Conservation (phyloP, 2,329 filamentous ascomycete genomes). For the Monosporascus sp. region DNA sequence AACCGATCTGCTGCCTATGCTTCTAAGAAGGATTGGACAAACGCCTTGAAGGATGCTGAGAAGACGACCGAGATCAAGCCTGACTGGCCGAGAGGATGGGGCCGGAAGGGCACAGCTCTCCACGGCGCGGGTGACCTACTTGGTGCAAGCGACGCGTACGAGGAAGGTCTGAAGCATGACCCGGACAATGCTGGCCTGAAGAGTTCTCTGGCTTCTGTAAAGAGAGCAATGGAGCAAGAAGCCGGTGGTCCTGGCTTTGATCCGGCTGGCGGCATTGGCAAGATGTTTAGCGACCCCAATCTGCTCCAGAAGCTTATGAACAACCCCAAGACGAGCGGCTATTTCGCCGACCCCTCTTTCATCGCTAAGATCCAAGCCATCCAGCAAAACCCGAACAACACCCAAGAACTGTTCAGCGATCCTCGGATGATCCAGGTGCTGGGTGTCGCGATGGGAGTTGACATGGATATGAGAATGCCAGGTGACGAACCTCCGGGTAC, state of each 20-base stretch:
- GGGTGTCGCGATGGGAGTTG: slow-evolving; percentile 86
- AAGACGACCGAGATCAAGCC: slow-evolving; percentile 94
- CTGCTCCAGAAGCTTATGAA: slow-evolving; percentile 82
- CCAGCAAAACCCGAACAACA: slow-evolving; percentile 71
- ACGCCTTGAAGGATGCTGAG: slow-evolving; percentile 81
- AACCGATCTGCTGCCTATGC: slow-evolving; percentile 87
- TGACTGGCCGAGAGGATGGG: slow-evolving; percentile 97
- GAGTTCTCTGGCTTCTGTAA: slow-evolving; percentile 75
- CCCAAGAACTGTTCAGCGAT: slow-evolving; percentile 78
- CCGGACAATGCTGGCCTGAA: slow-evolving; percentile 89
- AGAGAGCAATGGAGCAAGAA: slow-evolving; percentile 81
- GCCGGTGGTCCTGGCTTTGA: slow-evolving; percentile 49
- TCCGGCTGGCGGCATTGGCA: slow-evolving; percentile 70
- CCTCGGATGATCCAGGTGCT: slow-evolving; percentile 91
- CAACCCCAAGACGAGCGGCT: slow-evolving; percentile 86
- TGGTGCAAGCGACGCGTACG: slow-evolving; percentile 82
- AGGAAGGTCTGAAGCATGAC: slow-evolving; percentile 90
- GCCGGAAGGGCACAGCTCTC: slow-evolving; percentile 83
- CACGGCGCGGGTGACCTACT: slow-evolving; percentile 84
- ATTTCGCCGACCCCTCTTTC: slow-evolving; percentile 78
- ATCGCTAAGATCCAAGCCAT: slow-evolving; percentile 84
- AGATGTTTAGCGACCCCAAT: slow-evolving; percentile 91
- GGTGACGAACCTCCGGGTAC: slow-evolving; percentile 27
- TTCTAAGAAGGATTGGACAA: slow-evolving; percentile 81
- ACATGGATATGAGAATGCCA: slow-evolving; percentile 64